Conservation (phyloP, 106 monocot species). For the Dendrobium chrysotoxum region DNA sequence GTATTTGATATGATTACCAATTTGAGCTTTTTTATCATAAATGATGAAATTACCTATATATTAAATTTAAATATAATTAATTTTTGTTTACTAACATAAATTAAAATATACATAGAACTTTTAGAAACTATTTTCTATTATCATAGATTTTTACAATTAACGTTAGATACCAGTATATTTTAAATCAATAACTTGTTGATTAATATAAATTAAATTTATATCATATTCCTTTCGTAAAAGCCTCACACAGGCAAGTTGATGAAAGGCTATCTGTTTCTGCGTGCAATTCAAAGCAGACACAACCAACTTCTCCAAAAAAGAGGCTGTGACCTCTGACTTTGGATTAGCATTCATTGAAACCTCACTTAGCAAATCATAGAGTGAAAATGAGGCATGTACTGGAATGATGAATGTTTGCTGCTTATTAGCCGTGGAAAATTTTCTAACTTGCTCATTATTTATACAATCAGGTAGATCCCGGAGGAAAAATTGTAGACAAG, state of each 20-base stretch:
- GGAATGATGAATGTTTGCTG: slow-evolving; percentile 44
- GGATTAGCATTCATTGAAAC: slow-evolving; percentile 64
- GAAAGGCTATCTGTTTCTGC: slow-evolving; percentile 71
- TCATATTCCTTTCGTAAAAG: too few species aligned
- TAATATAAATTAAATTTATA: too few species aligned
- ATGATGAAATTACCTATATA: too few species aligned
- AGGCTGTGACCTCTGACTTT: slow-evolving; percentile 51
- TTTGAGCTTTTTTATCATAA: too few species aligned
- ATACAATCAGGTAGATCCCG: slow-evolving; percentile 65
- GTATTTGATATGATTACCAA: too few species aligned
- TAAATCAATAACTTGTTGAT: too few species aligned
- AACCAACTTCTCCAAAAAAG: slow-evolving; percentile 64
- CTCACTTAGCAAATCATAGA: slow-evolving; percentile 86
- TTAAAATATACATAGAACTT: too few species aligned
- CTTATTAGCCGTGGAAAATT: slow-evolving; percentile 42
- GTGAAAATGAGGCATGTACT: slow-evolving; percentile 60
- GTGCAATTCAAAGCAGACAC: slow-evolving; percentile 35
- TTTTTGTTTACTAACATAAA: too few species aligned
- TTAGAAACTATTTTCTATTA: too few species aligned
- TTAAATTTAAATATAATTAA: too few species aligned
- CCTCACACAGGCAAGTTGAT: slow-evolving; percentile 78
- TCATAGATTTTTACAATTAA: too few species aligned
- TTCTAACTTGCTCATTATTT: slow-evolving; percentile 56
- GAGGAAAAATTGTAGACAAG: slow-evolving; percentile 79
- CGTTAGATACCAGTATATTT: too few species aligned